These are phyloP conservation scores for Zygoascus tannicola DNA, from an alignment of 805 yeast genomes.

Conservation along the genomic window DNA sequence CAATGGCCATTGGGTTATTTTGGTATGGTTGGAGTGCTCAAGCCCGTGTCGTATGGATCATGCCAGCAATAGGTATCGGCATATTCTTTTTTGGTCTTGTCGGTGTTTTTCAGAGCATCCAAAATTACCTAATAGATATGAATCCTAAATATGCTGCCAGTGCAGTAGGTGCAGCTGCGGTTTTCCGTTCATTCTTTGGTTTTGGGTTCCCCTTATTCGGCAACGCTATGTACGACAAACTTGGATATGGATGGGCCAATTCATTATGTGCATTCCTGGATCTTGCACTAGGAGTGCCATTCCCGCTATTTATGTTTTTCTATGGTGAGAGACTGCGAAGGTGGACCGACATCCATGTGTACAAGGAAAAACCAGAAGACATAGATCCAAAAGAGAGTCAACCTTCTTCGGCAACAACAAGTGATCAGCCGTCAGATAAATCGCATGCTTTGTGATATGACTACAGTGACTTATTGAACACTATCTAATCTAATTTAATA, in stretches of 20 bases:
- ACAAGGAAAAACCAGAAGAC: conserved; percentile 36
- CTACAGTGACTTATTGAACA: too few species aligned
- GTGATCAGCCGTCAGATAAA: too few species aligned
- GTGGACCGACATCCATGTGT: conserved; percentile 49
- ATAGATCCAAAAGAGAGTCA: too few species aligned
- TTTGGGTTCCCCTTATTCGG: conserved; percentile 64
- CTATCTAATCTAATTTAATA: too few species aligned
- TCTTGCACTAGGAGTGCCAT: conserved; percentile 51
- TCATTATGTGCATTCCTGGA: conserved; percentile 53
- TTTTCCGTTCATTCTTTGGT: conserved; percentile 58
- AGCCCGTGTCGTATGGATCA: conserved; percentile 47
- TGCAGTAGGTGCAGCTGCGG: conserved; percentile 60
- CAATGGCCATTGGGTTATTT: conserved; percentile 50
- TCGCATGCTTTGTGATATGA: too few species aligned
- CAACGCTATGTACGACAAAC: conserved; percentile 40
- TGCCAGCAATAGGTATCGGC: conserved; percentile 52
- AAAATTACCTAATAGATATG: conserved; percentile 61
- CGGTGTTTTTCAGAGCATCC: conserved; percentile 59
- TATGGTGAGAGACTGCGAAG: conserved; percentile 49
- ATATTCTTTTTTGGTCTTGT: conserved; percentile 52
- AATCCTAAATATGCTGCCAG: conserved; percentile 60
- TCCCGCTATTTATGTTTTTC: conserved; percentile 46
- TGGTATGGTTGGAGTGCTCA: conserved; percentile 71
- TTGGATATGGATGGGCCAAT: conserved; percentile 67
- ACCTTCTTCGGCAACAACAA: too few species aligned